A percentile compares a stretch with the other conserved stretches of the same genome.
phyloP scores from a whole-genome alignment of 1,139 yeast genomes.

The Nakaseomyces glabratus region DNA sequence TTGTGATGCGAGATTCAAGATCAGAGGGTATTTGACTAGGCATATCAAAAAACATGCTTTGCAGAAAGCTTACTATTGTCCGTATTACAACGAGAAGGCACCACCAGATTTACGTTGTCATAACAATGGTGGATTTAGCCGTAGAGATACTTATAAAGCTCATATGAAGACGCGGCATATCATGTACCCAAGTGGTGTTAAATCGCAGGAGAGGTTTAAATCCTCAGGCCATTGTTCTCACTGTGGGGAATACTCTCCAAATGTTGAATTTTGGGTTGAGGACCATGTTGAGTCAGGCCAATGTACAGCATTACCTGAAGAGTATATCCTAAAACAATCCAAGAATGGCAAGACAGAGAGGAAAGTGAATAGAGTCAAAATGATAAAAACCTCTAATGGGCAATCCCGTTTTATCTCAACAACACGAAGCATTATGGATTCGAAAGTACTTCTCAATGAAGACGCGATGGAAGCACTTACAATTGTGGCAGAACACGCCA shows the following conservation, averaged over 20 bases:
- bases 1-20: conserved; percentile 73
- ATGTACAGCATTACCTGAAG: conserved; percentile 59
- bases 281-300: conserved; percentile 79
- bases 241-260: conserved; percentile 66
- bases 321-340: conserved; percentile 25
- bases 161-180: conserved; percentile 90
- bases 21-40: conserved; percentile 85
- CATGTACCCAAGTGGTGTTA: conserved; percentile 71
- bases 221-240: conserved; percentile 73
- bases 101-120: conserved; percentile 60
- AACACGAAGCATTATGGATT: conserved; percentile 28
- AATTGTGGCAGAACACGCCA: conserved; percentile 26
- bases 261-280: conserved; percentile 84
- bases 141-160: conserved; percentile 92
- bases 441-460: conserved; percentile 26
- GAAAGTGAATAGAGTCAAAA: conserved; percentile 8
- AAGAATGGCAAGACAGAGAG: conserved; percentile 6
- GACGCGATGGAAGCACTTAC: conserved; percentile 31
- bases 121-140: conserved; percentile 85
- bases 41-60: conserved; percentile 86
- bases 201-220: conserved; percentile 58
- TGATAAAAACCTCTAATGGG: conserved; percentile 30
- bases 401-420: conserved; percentile 31
- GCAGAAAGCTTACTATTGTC: conserved; percentile 82
- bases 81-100: conserved; percentile 51